These are phyloP conservation scores for Penicillium palitans DNA, from an alignment of 2,329 filamentous ascomycete species.

Conservation along the genomic window DNA sequence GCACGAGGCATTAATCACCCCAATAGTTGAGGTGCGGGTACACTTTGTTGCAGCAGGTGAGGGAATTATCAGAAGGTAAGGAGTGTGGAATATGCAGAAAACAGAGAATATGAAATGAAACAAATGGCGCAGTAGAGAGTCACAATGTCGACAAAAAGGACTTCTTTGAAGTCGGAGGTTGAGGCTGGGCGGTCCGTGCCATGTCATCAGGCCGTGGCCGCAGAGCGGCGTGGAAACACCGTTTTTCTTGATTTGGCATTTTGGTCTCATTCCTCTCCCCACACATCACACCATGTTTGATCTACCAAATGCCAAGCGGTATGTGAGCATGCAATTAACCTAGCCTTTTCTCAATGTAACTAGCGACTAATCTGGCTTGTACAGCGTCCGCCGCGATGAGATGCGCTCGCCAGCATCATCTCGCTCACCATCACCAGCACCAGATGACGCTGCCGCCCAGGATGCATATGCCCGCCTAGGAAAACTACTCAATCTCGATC, in stretches of 20 bases:
- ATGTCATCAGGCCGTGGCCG: conserved; percentile 28
- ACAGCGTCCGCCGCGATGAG: conserved; percentile 41
- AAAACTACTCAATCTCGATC: conserved; percentile 37
- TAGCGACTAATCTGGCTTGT: neutral
- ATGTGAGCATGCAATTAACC: neutral
- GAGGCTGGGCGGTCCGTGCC: conserved; percentile 26
- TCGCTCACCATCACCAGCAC: conserved; percentile 33
- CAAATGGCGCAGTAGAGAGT: conserved; percentile 11
- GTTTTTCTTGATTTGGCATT: conserved; percentile 10
- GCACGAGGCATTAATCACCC: conserved; percentile 24
- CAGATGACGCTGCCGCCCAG: conserved; percentile 27
- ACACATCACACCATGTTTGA: conserved; percentile 36
- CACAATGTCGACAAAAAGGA: conserved; percentile 7
- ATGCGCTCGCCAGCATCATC: conserved; percentile 34
- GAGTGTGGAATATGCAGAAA: conserved; percentile 18
- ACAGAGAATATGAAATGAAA: conserved; percentile 1
- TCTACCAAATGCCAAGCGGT: conserved; percentile 41
- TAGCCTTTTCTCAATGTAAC: neutral
- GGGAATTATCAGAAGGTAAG: conserved; percentile 8
- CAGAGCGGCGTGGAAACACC: conserved; percentile 16
- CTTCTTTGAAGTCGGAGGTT: conserved; percentile 5
- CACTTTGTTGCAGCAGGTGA: neutral
- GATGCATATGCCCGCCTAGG: conserved; percentile 36
- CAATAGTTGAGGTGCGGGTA: conserved; percentile 17
- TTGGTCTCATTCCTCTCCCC: neutral